Conservation (phyloP, 306 rosid species). For the Chamaecrista fasciculata region DNA sequence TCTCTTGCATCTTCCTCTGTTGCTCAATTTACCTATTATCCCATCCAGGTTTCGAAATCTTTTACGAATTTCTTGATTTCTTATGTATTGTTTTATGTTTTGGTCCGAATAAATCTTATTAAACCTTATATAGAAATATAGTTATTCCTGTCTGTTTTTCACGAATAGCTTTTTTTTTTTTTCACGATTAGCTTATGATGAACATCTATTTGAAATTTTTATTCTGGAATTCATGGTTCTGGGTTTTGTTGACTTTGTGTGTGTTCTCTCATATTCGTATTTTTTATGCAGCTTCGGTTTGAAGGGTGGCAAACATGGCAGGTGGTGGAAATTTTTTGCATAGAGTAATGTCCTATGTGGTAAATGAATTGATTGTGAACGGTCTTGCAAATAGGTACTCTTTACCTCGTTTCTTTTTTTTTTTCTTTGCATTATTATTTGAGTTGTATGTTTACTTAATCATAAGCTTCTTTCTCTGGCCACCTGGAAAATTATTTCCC, state of each 20-base stretch:
- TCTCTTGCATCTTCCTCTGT: too few relatives aligned
- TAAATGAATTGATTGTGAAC: slow-evolving; percentile 44
- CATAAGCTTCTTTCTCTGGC: slow-evolving; percentile 27
- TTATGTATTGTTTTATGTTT: not conserved
- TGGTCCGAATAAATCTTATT: not conserved
- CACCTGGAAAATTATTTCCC: slow-evolving; percentile 10
- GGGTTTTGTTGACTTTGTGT: not conserved
- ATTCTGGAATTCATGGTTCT: not conserved
- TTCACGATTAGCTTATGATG: too few relatives aligned
- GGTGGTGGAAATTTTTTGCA: slow-evolving; percentile 49
- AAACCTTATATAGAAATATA: not conserved
- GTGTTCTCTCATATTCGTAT: not conserved
- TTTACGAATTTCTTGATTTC: not conserved
- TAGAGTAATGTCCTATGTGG: slow-evolving; percentile 43
- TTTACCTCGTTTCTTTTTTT: not conserved
- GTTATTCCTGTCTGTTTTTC: not conserved
- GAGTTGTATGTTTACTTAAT: not conserved
- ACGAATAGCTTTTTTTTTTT: not conserved
- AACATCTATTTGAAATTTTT: too few relatives aligned
- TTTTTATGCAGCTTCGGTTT: slow-evolving; percentile 27
- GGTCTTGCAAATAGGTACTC: slow-evolving; percentile 55
- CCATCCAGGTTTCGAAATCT: slow-evolving; percentile 11
- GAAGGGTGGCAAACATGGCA: slow-evolving; percentile 37
- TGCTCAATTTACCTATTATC: not conserved
- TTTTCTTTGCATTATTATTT: not conserved